Evolutionary conservation across 495 filamentous ascomycete species (phyloP).

Genomic region (Penicillium salamii): DNA sequence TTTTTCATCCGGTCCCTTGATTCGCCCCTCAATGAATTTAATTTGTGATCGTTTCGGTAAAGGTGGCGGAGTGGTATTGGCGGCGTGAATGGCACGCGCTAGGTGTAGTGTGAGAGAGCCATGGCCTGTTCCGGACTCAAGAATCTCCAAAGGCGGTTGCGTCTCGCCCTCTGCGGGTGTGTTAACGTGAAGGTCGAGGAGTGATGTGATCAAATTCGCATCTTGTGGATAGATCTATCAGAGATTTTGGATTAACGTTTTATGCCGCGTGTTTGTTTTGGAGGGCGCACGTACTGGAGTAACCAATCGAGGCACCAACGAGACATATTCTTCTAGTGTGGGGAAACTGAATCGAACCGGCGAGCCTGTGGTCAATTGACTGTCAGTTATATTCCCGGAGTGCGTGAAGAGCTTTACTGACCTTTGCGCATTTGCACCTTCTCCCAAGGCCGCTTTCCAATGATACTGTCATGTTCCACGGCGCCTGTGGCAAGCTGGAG

Average conservation of each 20-base stretch:
- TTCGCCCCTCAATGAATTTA: conserved; percentile 30
- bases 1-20: conserved; percentile 23
- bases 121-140: conserved; percentile 80
- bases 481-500: conserved; percentile 48
- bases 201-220: conserved; percentile 65
- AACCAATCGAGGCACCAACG: conserved; percentile 59
- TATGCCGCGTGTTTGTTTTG: not conserved
- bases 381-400: conserved; percentile 1
- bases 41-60: conserved; percentile 36
- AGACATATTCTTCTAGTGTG: conserved; percentile 69
- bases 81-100: conserved; percentile 71
- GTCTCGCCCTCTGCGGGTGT: conserved; percentile 30
- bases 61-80: conserved; percentile 51
- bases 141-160: conserved; percentile 55
- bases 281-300: conserved; percentile 58
- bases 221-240: conserved; percentile 71
- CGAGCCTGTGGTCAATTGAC: conserved; percentile 24
- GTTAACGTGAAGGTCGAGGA: conserved; percentile 68
- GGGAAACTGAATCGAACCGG: conserved; percentile 58
- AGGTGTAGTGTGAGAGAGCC: conserved; percentile 72
- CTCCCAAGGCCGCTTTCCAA: conserved; percentile 59
- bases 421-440: conserved; percentile 51
- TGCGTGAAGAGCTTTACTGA: conserved; percentile 9
- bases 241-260: conserved; percentile 15
- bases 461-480: conserved; percentile 58